Conservation (phyloP, 2,329 filamentous ascomycete species). For the Aspergillus sergii region DNA sequence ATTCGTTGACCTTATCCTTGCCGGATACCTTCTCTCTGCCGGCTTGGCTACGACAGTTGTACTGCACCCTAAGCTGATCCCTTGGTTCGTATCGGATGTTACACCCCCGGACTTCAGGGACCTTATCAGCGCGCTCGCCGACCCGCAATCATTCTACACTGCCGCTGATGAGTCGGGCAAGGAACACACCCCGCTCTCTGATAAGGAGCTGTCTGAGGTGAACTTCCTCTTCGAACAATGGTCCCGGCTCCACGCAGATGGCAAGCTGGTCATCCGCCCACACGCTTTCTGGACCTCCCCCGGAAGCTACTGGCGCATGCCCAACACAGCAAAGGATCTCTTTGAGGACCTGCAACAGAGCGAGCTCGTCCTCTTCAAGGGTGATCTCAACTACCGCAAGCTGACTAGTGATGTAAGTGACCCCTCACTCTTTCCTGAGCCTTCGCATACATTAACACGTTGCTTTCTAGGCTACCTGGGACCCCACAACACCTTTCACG, state of each 20-base stretch:
- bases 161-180: constrained; percentile 67
- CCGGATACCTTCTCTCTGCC: constrained; percentile 82
- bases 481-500: constrained; percentile 81
- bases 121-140: constrained; percentile 78
- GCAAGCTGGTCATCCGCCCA: constrained; percentile 78
- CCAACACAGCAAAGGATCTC: constrained; percentile 66
- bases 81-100: constrained; percentile 98
- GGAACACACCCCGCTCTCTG: constrained; percentile 63
- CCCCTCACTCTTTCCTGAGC: background rate
- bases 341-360: constrained; percentile 77
- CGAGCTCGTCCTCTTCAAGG: constrained; percentile 94
- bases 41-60: constrained; percentile 85
- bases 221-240: constrained; percentile 80
- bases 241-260: constrained; percentile 78
- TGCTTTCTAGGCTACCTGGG: constrained; percentile 68
- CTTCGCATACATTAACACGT: background rate
- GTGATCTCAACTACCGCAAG: constrained; percentile 95
- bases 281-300: constrained; percentile 90
- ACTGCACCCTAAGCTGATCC: constrained; percentile 90
- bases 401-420: constrained; percentile 80
- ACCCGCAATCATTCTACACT: constrained; percentile 77
- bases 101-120: constrained; percentile 80
- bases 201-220: constrained; percentile 68
- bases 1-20: constrained; percentile 90
- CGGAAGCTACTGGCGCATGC: constrained; percentile 87